A percentile compares a stretch with the other conserved stretches of the same genome.
These are phyloP conservation scores for Claviceps cyperi DNA, from an alignment of 2,329 filamentous ascomycete genomes.

Conservation along the genomic window DNA sequence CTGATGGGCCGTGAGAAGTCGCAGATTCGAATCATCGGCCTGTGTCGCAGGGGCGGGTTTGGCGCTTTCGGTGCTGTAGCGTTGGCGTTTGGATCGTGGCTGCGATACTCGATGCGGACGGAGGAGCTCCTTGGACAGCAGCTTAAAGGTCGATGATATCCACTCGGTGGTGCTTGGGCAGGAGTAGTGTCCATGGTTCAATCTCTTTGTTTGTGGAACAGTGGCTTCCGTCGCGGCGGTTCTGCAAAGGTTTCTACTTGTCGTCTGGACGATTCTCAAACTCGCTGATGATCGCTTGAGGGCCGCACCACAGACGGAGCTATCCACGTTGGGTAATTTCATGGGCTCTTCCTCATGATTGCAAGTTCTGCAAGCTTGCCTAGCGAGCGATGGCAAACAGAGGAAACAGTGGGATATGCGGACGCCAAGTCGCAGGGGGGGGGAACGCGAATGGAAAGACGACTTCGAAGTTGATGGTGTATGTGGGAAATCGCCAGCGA, in stretches of 20 bases:
- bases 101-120: constrained; percentile 3
- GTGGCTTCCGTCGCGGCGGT: constrained; percentile 9
- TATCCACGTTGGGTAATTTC: constrained; percentile 45
- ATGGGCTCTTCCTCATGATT: constrained; percentile 42
- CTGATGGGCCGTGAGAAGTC: constrained; percentile 5
- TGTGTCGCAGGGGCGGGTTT: constrained; percentile 7
- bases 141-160: constrained; percentile 27
- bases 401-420: background rate
- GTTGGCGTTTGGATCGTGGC: constrained; percentile 7
- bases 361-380: constrained; percentile 6
- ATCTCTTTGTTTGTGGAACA: constrained; percentile 1
- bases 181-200: constrained; percentile 5
- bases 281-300: constrained; percentile 28
- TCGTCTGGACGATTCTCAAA: constrained; percentile 10
- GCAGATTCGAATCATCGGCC: constrained; percentile 1
- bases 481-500: background rate
- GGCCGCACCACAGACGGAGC: constrained; percentile 44
- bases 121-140: constrained; percentile 13
- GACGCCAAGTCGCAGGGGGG: background rate
- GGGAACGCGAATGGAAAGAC: background rate
- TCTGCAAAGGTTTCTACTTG: constrained; percentile 14
- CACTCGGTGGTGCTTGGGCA: constrained; percentile 23
- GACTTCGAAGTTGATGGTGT: background rate
- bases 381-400: background rate
- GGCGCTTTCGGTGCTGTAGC: constrained; percentile 15